phyloP scores from a whole-genome alignment of 2,329 filamentous ascomycete genomes.

The Aspergillus pseudonomiae region DNA sequence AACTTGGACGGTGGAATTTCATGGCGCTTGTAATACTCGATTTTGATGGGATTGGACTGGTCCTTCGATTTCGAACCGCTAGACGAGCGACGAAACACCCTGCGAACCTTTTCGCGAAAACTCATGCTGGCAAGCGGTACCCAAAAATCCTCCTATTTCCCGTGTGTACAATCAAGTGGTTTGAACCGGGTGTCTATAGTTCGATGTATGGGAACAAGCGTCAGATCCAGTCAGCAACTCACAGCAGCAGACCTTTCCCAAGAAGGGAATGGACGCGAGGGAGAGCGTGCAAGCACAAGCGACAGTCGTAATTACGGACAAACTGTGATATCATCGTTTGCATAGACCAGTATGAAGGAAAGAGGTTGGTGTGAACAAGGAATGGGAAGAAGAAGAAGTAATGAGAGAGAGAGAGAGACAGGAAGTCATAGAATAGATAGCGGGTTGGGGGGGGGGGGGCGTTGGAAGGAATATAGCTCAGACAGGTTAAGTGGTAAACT shows the following conservation, averaged over 20 bases:
- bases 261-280: slow-evolving; percentile 32
- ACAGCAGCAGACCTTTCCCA: slow-evolving; percentile 34
- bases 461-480: slow-evolving; percentile 3
- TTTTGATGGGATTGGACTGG: slow-evolving; percentile 44
- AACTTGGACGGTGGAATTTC: slow-evolving; percentile 55
- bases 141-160: neutral
- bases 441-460: neutral
- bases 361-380: slow-evolving; percentile 5
- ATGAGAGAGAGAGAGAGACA: slow-evolving; percentile 5
- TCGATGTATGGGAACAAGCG: slow-evolving; percentile 14
- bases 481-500: slow-evolving; percentile 5
- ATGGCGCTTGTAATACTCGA: slow-evolving; percentile 52
- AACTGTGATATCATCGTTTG: slow-evolving; percentile 34
- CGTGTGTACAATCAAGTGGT: neutral
- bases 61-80: slow-evolving; percentile 26
- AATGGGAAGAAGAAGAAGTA: slow-evolving; percentile 3
- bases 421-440: slow-evolving; percentile 7
- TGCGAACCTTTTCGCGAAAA: slow-evolving; percentile 41
- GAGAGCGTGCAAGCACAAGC: slow-evolving; percentile 38
- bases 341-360: slow-evolving; percentile 6
- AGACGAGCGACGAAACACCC: slow-evolving; percentile 38
- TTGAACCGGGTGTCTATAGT: neutral
- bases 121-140: slow-evolving; percentile 32
- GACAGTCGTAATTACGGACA: slow-evolving; percentile 20
- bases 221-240: slow-evolving; percentile 24